phyloP scores from a whole-genome alignment of 1,284 basidiomycete genomes.

The Taiwanofungus camphoratus region DNA sequence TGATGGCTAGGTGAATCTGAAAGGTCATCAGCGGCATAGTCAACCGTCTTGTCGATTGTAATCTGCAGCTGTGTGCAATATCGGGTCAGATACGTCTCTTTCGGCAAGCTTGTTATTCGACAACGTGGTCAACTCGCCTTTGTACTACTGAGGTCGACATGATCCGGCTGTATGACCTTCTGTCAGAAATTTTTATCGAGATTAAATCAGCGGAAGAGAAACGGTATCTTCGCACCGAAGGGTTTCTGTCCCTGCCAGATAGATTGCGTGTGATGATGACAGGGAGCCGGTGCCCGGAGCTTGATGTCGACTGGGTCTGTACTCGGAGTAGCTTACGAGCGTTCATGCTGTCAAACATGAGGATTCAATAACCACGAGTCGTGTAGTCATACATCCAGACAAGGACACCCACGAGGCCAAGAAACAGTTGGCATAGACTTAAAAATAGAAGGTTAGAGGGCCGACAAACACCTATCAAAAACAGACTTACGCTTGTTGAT shows the following conservation, averaged over 20 bases:
- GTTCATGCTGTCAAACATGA: constrained; percentile 16
- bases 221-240: constrained; percentile 10
- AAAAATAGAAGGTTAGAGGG: constrained; percentile 9
- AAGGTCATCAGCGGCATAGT: constrained; percentile 20
- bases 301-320: constrained; percentile 13
- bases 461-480: constrained; percentile 4
- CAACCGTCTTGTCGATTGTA: constrained; percentile 25
- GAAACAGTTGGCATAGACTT: constrained; percentile 22
- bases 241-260: constrained; percentile 9
- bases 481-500: constrained; percentile 20
- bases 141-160: constrained; percentile 13
- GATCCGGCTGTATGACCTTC: constrained; percentile 9
- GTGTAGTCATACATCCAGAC: background rate
- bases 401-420: constrained; percentile 19
- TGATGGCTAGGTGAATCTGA: no score
- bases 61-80: constrained; percentile 25
- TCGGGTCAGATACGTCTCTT: no score
- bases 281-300: constrained; percentile 15
- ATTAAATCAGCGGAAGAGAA: background rate
- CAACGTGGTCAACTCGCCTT: constrained; percentile 8
- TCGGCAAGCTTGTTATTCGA: no score
- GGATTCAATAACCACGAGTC: background rate
- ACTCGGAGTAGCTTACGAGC: constrained; percentile 19
- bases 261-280: constrained; percentile 15
- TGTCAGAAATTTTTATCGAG: constrained; percentile 8